Evolutionary conservation across 2,329 filamentous ascomycete species (phyloP).

Genomic region (Talaromyces marneffei): DNA sequence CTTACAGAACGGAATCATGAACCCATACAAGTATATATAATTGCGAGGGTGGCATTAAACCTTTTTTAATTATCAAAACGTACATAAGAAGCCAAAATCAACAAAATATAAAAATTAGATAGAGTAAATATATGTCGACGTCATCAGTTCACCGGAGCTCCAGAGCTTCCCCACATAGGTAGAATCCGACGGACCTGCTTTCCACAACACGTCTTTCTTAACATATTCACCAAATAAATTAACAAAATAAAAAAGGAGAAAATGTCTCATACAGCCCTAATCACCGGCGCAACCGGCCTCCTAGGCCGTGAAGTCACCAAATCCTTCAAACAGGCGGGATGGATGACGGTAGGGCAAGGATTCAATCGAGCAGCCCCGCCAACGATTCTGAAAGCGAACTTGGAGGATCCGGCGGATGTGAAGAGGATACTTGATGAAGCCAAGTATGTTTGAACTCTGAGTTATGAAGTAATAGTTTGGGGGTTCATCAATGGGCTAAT

Average conservation of each 20-base stretch:
- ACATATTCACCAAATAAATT: background rate
- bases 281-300: conserved; percentile 80
- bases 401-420: conserved; percentile 44
- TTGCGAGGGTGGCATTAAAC: background rate
- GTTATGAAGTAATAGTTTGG: background rate
- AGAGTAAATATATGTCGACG: conserved; percentile 10
- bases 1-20: conserved; percentile 89
- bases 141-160: conserved; percentile 6
- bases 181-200: background rate
- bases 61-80: background rate
- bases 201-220: background rate
- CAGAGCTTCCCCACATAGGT: conserved; percentile 1
- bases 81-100: background rate
- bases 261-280: conserved; percentile 54
- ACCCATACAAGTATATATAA: conserved; percentile 91
- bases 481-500: background rate
- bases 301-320: conserved; percentile 72
- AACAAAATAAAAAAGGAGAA: background rate
- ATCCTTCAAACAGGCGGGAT: conserved; percentile 61
- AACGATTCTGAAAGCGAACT: conserved; percentile 55
- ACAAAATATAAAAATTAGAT: background rate
- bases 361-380: conserved; percentile 67
- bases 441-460: conserved; percentile 34
- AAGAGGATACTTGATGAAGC: conserved; percentile 46
- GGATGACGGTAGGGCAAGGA: conserved; percentile 67